Base-by-base conservation (phyloP, 495 filamentous ascomycete genomes). In the Aspergillus sparsus region DNA sequence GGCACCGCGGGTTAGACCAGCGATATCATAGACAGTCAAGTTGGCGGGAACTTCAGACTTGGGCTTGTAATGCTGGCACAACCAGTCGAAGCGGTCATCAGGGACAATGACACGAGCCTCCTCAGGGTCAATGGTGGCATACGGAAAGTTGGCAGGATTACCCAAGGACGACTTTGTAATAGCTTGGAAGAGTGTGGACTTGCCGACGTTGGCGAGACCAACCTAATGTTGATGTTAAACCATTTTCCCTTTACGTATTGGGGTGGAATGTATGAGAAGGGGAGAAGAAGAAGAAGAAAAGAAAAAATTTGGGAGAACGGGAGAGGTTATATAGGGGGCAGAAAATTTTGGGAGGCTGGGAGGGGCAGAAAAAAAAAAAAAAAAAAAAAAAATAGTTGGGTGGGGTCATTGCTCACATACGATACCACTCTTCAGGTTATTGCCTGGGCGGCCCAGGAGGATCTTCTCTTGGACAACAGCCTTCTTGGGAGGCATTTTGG, bases 111-210 rank as follows among this genome's bases (percentile, higher is more conserved):
- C 95, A 62, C 93, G 91, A 53, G 95, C 92, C 79, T 99, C 95
- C 80, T 99, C 95, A 18, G 95, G 95, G 66, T 98, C 92, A 73
- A 99, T 98, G 66, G 95, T 99, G 65, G 95, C 95, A 80, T 93
- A 99, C 16, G 95, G 95, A 73, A 97, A 99, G 82, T 99, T 99
- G 76, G 94, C 95, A 64, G 95, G 95, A 80, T 99, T 99, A 79
- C 95, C 95, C 66, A 99, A 85, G 62, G 86, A 87, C 76, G 89
- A 97, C 82, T 96, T 97, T 63, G 95, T 99, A 81, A 99, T 97
- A 64, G 95, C 92, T 79, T 99, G 95, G 83, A 99, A 99, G 68
- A 99, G 88, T 27, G 95, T 99, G 58, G 95, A 99, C 79, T 99
- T 99, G 72, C 95, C 95, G 63, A 99, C 95, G 76, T 99, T 99